These are phyloP conservation scores for Theileria parva DNA, from an alignment of 169 alveolate species.

Conservation along the genomic window DNA sequence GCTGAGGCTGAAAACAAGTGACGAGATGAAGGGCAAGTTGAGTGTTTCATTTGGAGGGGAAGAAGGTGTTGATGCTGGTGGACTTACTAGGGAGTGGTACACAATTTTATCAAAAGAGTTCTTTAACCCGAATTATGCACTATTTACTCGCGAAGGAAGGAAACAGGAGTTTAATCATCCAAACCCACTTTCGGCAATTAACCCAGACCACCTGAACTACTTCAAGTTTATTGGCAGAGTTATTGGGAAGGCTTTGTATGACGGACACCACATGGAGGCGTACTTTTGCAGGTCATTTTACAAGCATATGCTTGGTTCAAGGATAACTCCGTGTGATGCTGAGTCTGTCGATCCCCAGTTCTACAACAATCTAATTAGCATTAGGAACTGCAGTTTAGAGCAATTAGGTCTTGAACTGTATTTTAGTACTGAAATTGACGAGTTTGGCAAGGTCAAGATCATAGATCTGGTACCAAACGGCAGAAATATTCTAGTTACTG, in stretches of 20 bases:
- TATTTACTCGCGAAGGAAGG: slow-evolving; percentile 87
- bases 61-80: slow-evolving; percentile 99
- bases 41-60: slow-evolving; percentile 94
- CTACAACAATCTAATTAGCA: slow-evolving; percentile 92
- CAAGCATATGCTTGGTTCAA: slow-evolving; percentile 96
- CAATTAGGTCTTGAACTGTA: slow-evolving; percentile 86
- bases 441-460: slow-evolving; percentile 91
- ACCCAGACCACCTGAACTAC: slow-evolving; percentile 93
- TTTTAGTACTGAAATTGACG: slow-evolving; percentile 90
- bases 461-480: slow-evolving; percentile 96
- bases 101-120: slow-evolving; percentile 95
- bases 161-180: slow-evolving; percentile 94
- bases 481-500: slow-evolving; percentile 87
- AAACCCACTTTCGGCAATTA: slow-evolving; percentile 90
- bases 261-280: slow-evolving; percentile 94
- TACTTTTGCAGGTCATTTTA: slow-evolving; percentile 97
- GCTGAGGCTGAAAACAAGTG: slow-evolving; percentile 85
- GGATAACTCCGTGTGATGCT: slow-evolving; percentile 93
- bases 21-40: slow-evolving; percentile 92
- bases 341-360: slow-evolving; percentile 97
- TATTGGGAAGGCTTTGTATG: slow-evolving; percentile 97
- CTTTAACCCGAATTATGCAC: slow-evolving; percentile 97
- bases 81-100: slow-evolving; percentile 98
- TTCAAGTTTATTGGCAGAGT: slow-evolving; percentile 98
- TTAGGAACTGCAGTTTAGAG: slow-evolving; percentile 89